Evolutionary conservation across 129 eudicot species (phyloP), one percentile per base, ranked within the genome.

Genomic region (Tagetes erecta): DNA sequence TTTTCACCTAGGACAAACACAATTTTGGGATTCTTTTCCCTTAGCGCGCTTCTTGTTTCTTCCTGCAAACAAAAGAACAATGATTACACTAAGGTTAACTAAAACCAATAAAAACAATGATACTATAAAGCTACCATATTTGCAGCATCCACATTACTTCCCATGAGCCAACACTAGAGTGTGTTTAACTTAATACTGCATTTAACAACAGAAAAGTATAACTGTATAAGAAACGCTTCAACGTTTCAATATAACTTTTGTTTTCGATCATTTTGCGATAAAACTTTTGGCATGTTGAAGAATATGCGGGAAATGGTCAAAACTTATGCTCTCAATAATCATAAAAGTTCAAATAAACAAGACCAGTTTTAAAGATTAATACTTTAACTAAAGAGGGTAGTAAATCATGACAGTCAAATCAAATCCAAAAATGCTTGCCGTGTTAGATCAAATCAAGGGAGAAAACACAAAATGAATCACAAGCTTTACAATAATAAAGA

Each of bases 1-100:
- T 44, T 2, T 76, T 80, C 75, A 80, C 84, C 84, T 67, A 91
- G 81, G 52, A 88, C 97, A 83, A 91, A 91, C 67, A 88, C 85
- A 76, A 91, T 88, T 13, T 72, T 87, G 36, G 88, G 85, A 63
- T 86, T 86, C 83, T 86, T 88, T 68, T 70, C 72, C 33, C 80
- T 53, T 41, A 57, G 82, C 7, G 76, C 69, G 65, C 85, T 86
- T 75, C 73, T 80, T 78, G 67, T 74, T 63, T 71, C 83, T 66
- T 81, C 90, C 97, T 91, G 89, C 83, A 84, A 76, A 44, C 67
- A 79, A 47, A 20, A 20, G 27, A 20, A 20, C 27, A 20, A 20
- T 20, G 27, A 20, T 20, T 20, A 5, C 7, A 13, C 5, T 3
- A 68, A 44, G 68, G 46, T 3, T 14, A 12, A 42, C 41, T 27